Conservation (phyloP, 345 rosid species). For the Euphorbia peplus region DNA sequence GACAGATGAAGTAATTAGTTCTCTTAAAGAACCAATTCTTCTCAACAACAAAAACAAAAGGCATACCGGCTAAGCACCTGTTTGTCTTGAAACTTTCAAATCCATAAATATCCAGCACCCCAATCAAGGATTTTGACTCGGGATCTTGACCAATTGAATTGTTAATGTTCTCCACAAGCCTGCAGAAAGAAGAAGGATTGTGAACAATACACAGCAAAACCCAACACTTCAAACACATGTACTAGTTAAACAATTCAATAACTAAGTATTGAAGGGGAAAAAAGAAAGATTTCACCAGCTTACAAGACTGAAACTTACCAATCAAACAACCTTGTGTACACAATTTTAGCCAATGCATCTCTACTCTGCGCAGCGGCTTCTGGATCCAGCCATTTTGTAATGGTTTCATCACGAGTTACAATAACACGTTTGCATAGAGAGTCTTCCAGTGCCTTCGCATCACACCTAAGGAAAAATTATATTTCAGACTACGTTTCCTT, state of each 20-base stretch:
- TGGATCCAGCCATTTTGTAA: slow-evolving; percentile 94
- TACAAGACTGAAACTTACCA: slow-evolving; percentile 57
- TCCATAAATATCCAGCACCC: slow-evolving; percentile 98
- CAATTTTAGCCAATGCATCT: slow-evolving; percentile 95
- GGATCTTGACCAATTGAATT: slow-evolving; percentile 96
- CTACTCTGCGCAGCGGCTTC: slow-evolving; percentile 78
- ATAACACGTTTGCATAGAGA: slow-evolving; percentile 96
- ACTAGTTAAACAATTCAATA: slow-evolving; percentile 10
- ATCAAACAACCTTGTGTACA: slow-evolving; percentile 92
- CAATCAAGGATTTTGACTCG: slow-evolving; percentile 78
- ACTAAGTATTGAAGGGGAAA: slow-evolving; percentile 2
- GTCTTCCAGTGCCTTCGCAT: slow-evolving; percentile 85
- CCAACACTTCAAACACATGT: slow-evolving; percentile 13
- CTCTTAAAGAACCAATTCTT: slow-evolving; percentile 33
- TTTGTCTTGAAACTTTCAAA: slow-evolving; percentile 99
- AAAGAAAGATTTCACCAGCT: slow-evolving; percentile 13
- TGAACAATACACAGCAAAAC: slow-evolving; percentile 6
- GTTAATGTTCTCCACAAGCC: slow-evolving; percentile 94
- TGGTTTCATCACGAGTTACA: slow-evolving; percentile 97
- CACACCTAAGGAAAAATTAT: slow-evolving; percentile 63
- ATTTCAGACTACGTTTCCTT: slow-evolving; percentile 22
- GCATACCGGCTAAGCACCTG: slow-evolving; percentile 93
- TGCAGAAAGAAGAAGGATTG: slow-evolving; percentile 32
- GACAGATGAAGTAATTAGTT: slow-evolving; percentile 19
- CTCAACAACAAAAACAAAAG: slow-evolving; percentile 39